Percentiles rank a stretch among this genome's conserved stretches.
Evolutionary conservation across 2,329 filamentous ascomycete species (phyloP).

Genomic region (Aspergillus alliaceus): DNA sequence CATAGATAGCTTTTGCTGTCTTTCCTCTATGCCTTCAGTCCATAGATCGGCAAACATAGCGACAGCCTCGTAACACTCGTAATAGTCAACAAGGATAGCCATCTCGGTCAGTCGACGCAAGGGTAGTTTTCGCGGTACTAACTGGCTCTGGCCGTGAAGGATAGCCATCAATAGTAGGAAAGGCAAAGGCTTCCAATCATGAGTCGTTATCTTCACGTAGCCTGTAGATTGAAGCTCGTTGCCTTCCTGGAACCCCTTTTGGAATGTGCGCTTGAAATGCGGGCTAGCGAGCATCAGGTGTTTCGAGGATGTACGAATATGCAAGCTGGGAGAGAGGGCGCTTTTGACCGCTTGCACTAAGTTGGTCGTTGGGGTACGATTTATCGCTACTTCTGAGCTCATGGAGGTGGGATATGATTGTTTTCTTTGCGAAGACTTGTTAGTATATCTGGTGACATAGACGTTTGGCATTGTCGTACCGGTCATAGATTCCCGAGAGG

Average conservation of each 20-base stretch:
- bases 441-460: neutral
- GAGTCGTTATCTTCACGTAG: neutral
- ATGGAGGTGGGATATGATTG: neutral
- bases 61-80: constrained; percentile 17
- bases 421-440: neutral
- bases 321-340: too few relatives aligned
- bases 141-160: constrained; percentile 17
- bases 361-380: too few relatives aligned
- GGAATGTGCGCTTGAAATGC: constrained; percentile 1
- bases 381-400: too few relatives aligned
- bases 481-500: neutral
- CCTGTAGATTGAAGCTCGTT: neutral
- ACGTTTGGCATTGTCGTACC: neutral
- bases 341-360: too few relatives aligned
- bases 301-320: constrained; percentile 3
- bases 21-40: neutral
- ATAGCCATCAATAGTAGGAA: constrained; percentile 22
- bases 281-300: constrained; percentile 1
- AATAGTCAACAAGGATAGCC: constrained; percentile 22
- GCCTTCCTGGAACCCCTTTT: neutral
- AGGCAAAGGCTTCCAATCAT: constrained; percentile 18
- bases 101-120: constrained; percentile 4
- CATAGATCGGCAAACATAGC: constrained; percentile 16
- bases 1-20: neutral
- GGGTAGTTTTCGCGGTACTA: constrained; percentile 6